Evolutionary conservation across 1,139 yeast genomes (phyloP), one percentile per base, ranked within the genome.

Genomic region (Debaryomyces sp.): DNA sequence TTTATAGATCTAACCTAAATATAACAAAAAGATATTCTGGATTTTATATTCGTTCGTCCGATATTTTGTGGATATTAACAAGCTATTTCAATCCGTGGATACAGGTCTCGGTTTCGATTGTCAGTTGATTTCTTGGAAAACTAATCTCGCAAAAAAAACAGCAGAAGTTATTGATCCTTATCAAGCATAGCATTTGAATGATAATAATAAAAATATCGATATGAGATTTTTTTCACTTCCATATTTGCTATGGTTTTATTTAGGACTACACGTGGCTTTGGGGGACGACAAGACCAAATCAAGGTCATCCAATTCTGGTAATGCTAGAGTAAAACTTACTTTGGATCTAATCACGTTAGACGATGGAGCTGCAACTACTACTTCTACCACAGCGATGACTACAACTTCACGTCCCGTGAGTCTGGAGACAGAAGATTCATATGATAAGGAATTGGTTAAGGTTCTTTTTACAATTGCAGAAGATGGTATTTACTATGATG

Each of bases 401-500:
- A 7, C 17, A 5, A 4, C 30, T 4, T 6, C 24, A 27, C 2
- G 18, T 15, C 17, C 29, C 12, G 8, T 12, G 5, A 23, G 17
- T 4, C 13, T 18, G 10, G 29, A 17, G 2, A 24, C n/a, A 23
- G 41, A 37, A 26, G 30, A 37, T 37, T 24, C 30, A 10, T 37
- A 37, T 10, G 43, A 41, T 13, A 41, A n/a, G 12, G 36, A 30
- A 15, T 21, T 41, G 13, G 36, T 38, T 29, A 23, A 32, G 13
- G 23, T 39, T 30, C 23, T 15, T 12, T 23, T 42, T n/a, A 27
- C 39, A 17, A 12, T 41, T n/a, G 30, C 46, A 4, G 15, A 36
- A 6, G 44, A 48, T 35, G 49, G 49, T 33, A 7, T 12, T 15
- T 48, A 45, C 38, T 48, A 45, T 39, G 49, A 52, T 32, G 46